Evolutionary conservation across 768 basidiomycete genomes (phyloP), one percentile per base, ranked within the genome.

Genomic region (Hericium coralloides): DNA sequence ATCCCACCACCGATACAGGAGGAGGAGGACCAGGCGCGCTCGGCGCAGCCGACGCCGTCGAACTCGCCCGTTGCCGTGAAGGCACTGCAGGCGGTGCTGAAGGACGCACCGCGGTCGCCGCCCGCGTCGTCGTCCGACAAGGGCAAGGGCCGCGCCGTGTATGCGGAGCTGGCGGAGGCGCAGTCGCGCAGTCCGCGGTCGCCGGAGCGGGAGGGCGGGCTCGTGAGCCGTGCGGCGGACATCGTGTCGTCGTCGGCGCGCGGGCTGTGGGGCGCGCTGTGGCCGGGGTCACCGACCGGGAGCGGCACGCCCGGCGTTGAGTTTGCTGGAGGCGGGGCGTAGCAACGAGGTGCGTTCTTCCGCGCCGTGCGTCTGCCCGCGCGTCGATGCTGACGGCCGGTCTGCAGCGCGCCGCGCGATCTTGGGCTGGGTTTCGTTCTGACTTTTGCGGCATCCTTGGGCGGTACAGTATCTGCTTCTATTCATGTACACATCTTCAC

Each of bases 171-270:
- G 49, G 68, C 65, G 52, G 67, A 66, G 47, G 56, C 38, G 62
- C 58, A 47, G 67, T 65, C 38, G 64, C 68, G 17, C 66, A 69
- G 39, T 68, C 68, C 59, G 22, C 26, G 26, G 26, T 31, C 26
- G 2, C 26, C 26, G 4, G 49, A 4, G 23, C 56, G 60, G 14
- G 54, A 60, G 25, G 58, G 58, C 20, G 78, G 74, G 38, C 70
- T 85, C 20, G 79, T 80, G 22, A 78, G 80, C 15, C 74, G 81
- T 50, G 84, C 91, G 22, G 88, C 85, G 18, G 89, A 87, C 54
- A 88, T 94, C 41, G 87, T 93, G 57, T 84, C 81, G 47, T 84
- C 43, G 49, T 49, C 79, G 53, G 92, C 92, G 2, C 84, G 89
- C 18, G 87, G 88, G 47, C 84, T 87, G 63, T 66, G 93, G 18